phyloP scores from a whole-genome alignment of 805 yeast species.

The Candida arabinofermentans region DNA sequence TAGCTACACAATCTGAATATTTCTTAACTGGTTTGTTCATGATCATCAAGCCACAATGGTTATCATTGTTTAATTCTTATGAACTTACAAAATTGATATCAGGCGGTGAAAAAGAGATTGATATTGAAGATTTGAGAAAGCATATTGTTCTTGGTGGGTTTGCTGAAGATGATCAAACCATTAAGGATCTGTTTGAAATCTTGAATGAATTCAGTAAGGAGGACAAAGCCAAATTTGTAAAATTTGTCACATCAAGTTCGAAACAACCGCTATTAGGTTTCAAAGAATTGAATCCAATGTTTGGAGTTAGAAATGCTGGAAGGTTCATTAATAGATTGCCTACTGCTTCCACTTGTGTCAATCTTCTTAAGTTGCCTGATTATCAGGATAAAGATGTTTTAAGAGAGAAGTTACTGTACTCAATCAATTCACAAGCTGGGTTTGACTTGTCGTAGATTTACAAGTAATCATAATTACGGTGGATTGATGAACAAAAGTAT shows the following conservation, averaged over 20 bases:
- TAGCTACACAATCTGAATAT: constrained; percentile 53
- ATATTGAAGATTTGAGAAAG: constrained; percentile 61
- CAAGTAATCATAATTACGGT: not conserved
- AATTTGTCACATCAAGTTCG: constrained; percentile 90
- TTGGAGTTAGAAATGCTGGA: constrained; percentile 76
- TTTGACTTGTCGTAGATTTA: constrained; percentile 66
- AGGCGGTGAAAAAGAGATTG: constrained; percentile 69
- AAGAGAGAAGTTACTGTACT: constrained; percentile 62
- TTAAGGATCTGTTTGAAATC: constrained; percentile 69
- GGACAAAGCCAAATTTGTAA: constrained; percentile 65
- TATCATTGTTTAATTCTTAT: constrained; percentile 75
- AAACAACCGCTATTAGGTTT: constrained; percentile 91
- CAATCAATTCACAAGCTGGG: constrained; percentile 80
- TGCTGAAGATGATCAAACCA: constrained; percentile 49
- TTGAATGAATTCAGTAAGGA: constrained; percentile 59
- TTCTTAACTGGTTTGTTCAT: constrained; percentile 70
- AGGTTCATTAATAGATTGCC: constrained; percentile 59
- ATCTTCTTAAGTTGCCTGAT: constrained; percentile 80
- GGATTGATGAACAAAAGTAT: not conserved
- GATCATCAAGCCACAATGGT: constrained; percentile 70
- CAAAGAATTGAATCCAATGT: constrained; percentile 63
- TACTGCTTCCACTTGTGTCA: constrained; percentile 91
- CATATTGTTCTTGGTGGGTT: constrained; percentile 69
- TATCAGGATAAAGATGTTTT: constrained; percentile 59
- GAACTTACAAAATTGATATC: constrained; percentile 84